phyloP scores from a whole-genome alignment of 192 early-diverging fungal species.

The Entomortierella chlamydospora region DNA sequence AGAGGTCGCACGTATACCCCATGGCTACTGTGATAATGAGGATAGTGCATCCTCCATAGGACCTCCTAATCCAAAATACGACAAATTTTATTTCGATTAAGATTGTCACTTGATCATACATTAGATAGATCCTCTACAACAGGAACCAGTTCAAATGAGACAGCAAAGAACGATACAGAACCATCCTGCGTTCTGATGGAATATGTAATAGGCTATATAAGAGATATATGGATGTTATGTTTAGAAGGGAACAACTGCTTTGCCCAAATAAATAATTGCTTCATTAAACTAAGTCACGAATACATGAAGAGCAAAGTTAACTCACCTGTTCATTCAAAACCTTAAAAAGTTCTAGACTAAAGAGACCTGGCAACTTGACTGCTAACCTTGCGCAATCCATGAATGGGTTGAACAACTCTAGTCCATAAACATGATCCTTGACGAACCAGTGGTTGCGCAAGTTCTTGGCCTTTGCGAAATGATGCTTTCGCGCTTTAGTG shows the following conservation, averaged over 20 bases:
- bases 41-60: too few relatives aligned
- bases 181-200: background rate
- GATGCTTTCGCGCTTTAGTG: background rate
- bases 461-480: slow-evolving; percentile 27
- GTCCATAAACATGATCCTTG: slow-evolving; percentile 23
- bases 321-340: slow-evolving; percentile 28
- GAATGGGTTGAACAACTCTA: slow-evolving; percentile 30
- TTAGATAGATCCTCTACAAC: slow-evolving; percentile 2
- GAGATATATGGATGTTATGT: background rate
- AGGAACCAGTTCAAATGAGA: slow-evolving; percentile 2
- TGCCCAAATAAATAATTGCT: too few relatives aligned
- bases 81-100: background rate
- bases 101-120: background rate
- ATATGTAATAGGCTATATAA: background rate
- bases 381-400: slow-evolving; percentile 18
- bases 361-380: slow-evolving; percentile 23
- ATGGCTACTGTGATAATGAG: too few relatives aligned
- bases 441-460: background rate
- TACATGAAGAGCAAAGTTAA: background rate
- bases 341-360: slow-evolving; percentile 17
- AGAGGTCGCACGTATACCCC: too few relatives aligned
- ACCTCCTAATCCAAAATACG: too few relatives aligned
- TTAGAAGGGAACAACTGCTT: too few relatives aligned
- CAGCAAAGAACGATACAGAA: background rate
- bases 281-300: too few relatives aligned